Conservation (phyloP, 1,284 basidiomycete genomes). For the Sporisorium scitamineum region DNA sequence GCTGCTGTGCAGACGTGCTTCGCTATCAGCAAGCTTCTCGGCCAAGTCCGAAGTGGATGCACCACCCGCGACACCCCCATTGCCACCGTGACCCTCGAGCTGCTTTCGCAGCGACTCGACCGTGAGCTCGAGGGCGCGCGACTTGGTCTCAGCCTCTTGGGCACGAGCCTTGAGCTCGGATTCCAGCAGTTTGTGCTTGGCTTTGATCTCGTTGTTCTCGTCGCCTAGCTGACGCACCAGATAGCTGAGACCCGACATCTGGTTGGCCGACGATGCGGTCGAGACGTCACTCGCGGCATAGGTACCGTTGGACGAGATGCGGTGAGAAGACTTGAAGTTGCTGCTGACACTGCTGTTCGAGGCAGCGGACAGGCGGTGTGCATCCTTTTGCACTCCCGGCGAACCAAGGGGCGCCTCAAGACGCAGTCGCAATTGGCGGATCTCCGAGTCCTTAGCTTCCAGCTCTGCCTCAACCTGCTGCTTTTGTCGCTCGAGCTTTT, state of each 20-base stretch:
- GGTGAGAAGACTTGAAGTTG: conserved; percentile 51
- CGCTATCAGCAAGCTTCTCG: conserved; percentile 39
- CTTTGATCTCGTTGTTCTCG: conserved; percentile 78
- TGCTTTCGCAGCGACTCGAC: conserved; percentile 76
- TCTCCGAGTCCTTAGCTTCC: conserved; percentile 51
- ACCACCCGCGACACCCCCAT: conserved; percentile 68
- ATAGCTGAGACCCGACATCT: conserved; percentile 75
- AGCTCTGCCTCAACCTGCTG: conserved; percentile 3
- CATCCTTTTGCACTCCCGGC: conserved; percentile 57
- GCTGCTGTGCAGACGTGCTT: conserved; percentile 71
- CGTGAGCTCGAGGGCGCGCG: conserved; percentile 80
- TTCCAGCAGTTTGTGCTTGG: conserved; percentile 79
- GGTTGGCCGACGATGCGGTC: conserved; percentile 75
- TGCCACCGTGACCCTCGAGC: conserved; percentile 71
- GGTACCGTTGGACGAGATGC: conserved; percentile 67
- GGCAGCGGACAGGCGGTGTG: conserved; percentile 12
- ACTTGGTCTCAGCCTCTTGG: conserved; percentile 79
- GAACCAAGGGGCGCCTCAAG: conserved; percentile 45
- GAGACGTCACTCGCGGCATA: conserved; percentile 72
- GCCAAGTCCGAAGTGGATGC: conserved; percentile 60
- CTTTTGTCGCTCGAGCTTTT: conserved; percentile 71
- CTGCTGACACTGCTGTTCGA: conserved; percentile 27
- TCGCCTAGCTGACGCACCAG: conserved; percentile 88
- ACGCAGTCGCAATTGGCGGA: conserved; percentile 48
- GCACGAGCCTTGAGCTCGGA: conserved; percentile 76